phyloP scores from a whole-genome alignment of 192 early-diverging fungal species.

The Radiomyces spectabilis region DNA sequence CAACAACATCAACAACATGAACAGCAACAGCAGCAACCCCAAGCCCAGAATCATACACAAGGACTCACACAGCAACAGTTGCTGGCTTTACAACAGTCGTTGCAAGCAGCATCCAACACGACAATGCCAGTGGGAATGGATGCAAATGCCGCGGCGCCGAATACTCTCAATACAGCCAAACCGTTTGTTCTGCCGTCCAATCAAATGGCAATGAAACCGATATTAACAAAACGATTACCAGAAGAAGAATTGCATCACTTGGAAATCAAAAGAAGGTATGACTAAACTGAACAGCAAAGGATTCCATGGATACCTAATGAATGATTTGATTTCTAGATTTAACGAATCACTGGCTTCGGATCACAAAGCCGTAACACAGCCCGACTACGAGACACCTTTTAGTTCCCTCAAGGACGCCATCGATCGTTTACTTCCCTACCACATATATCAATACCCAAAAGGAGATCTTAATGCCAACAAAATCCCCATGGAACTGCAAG shows the following conservation, averaged over 20 bases:
- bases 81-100: conserved; percentile 5
- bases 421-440: conserved; percentile 62
- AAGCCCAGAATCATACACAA: conserved; percentile 15
- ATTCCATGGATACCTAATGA: neutral
- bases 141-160: too few relatives aligned
- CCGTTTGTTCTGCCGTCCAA: neutral
- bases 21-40: conserved; percentile 16
- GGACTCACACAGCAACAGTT: conserved; percentile 18
- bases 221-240: conserved; percentile 9
- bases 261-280: conserved; percentile 22
- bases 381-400: conserved; percentile 60
- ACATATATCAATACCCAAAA: conserved; percentile 64
- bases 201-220: neutral
- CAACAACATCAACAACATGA: conserved; percentile 5
- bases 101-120: conserved; percentile 4
- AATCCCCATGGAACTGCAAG: conserved; percentile 23
- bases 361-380: conserved; percentile 27
- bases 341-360: conserved; percentile 42
- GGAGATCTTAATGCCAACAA: conserved; percentile 31
- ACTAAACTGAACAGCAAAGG: neutral
- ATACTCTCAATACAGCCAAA: neutral
- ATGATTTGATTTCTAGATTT: conserved; percentile 14
- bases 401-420: conserved; percentile 49
- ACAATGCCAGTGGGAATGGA: neutral
- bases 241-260: conserved; percentile 23